phyloP scores from a whole-genome alignment of 257 asterid species.

The Jasminum sambac region DNA sequence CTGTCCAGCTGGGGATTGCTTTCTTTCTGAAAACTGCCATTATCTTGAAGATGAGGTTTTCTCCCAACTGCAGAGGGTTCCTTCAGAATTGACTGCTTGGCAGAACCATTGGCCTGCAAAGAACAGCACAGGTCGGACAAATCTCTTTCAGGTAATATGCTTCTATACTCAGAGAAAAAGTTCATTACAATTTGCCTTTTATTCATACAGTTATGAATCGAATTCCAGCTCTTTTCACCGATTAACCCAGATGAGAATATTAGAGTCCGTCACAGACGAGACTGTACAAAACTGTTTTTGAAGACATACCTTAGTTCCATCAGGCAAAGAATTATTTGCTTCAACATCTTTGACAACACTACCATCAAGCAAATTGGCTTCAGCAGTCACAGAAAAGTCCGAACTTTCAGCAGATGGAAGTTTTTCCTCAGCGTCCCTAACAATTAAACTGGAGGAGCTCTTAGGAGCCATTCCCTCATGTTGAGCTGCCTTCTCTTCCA shows the following conservation, averaged over 20 bases:
- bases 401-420: conserved; percentile 33
- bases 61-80: conserved; percentile 32
- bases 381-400: conserved; percentile 24
- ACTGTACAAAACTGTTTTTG: not conserved
- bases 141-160: not conserved
- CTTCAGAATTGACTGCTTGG: conserved; percentile 27
- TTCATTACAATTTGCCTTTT: not conserved
- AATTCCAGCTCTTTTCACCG: not conserved
- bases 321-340: conserved; percentile 28
- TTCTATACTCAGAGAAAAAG: not conserved
- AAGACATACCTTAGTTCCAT: conserved; percentile 33
- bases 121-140: not conserved
- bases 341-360: conserved; percentile 21
- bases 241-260: not conserved
- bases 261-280: not conserved
- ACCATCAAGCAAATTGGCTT: conserved; percentile 19
- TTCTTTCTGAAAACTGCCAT: conserved; percentile 35
- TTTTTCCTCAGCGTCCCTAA: conserved; percentile 27
- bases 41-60: conserved; percentile 29
- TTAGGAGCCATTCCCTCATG: conserved; percentile 27
- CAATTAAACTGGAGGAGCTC: conserved; percentile 19
- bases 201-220: not conserved
- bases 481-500: conserved; percentile 29
- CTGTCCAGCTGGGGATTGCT: conserved; percentile 50
- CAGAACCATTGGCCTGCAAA: conserved; percentile 29